These are phyloP conservation scores for Globisporangium camurandrum DNA, from an alignment of 352 stramenopile species.

Conservation along the genomic window DNA sequence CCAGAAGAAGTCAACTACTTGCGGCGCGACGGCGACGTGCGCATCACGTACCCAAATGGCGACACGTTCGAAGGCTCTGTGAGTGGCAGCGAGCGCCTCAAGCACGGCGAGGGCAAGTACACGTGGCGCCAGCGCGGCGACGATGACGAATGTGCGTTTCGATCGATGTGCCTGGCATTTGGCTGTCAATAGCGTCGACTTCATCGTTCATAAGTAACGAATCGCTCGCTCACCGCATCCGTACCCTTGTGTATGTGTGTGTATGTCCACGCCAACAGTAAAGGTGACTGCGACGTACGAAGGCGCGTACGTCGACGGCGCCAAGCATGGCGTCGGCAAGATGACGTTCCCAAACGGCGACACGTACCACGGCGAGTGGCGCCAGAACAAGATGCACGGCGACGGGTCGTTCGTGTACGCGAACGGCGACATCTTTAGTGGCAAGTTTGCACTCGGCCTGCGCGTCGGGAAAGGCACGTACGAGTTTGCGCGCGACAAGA, in stretches of 20 bases:
- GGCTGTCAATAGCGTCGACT: background rate
- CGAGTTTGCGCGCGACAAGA: constrained; percentile 80
- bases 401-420: constrained; percentile 90
- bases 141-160: constrained; percentile 54
- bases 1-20: constrained; percentile 84
- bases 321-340: constrained; percentile 83
- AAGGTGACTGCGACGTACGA: constrained; percentile 78
- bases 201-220: background rate
- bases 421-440: constrained; percentile 89
- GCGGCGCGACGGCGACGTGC: constrained; percentile 71
- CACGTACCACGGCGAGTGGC: constrained; percentile 87
- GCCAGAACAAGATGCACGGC: constrained; percentile 76
- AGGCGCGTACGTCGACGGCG: constrained; percentile 80
- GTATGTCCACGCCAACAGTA: constrained; percentile 17
- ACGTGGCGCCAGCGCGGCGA: constrained; percentile 67
- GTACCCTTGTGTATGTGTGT: background rate
- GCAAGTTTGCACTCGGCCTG: constrained; percentile 71
- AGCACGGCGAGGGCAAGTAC: constrained; percentile 86
- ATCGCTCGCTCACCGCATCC: background rate
- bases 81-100: constrained; percentile 50
- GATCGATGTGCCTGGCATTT: background rate
- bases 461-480: constrained; percentile 86
- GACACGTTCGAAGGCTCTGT: constrained; percentile 89
- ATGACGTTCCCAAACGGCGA: constrained; percentile 90
- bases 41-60: constrained; percentile 87